Evolutionary conservation across 1,139 yeast species (phyloP), one percentile per base, ranked within the genome.

Genomic region (Candida tetrigidarum): DNA sequence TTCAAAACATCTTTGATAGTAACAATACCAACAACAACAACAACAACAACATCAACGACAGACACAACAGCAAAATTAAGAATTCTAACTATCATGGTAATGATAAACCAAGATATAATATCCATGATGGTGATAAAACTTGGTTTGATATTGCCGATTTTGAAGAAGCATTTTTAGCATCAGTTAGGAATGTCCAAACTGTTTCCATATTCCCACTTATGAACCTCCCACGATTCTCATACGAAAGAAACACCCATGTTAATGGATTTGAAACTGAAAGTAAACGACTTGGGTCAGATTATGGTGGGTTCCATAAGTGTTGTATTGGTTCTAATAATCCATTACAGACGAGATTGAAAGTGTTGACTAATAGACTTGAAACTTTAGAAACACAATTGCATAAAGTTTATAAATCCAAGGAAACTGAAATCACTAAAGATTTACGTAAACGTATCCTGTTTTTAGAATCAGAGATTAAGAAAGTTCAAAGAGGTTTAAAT

Each of bases 81-180:
- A 8, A 39, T 36, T 12, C n/a, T n/a, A n/a, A n/a, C n/a, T n/a
- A n/a, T n/a, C n/a, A n/a, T n/a, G 29, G 42, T 27, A 49, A 50
- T 19, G 54, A 49, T 12, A 50, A 53, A 5, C 54, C 64, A 8
- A 57, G 50, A 5, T 62, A 63, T 41, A 51, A 61, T 2, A 58
- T 66, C 5, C 69, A 62, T 45, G 78, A 71, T 45, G 52, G 62
- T 34, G 76, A 73, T 45, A 47, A 51, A 14, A 57, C 57, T 39
- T 75, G 80, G 80, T 71, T 69, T 50, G 80, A 75, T 52, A 50
- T 64, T 8, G 65, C 65, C 42, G 80, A 74, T 51, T 74, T 58
- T 46, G 74, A 69, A 49, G 79, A 74, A 43, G 71, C 70, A 0
- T 69, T 65, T 39, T 48, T 59, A 2, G 66, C 73, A 0, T 51